These are phyloP conservation scores for Orbilia ellipsospora DNA, from an alignment of 2,329 filamentous ascomycete genomes.

Conservation along the genomic window DNA sequence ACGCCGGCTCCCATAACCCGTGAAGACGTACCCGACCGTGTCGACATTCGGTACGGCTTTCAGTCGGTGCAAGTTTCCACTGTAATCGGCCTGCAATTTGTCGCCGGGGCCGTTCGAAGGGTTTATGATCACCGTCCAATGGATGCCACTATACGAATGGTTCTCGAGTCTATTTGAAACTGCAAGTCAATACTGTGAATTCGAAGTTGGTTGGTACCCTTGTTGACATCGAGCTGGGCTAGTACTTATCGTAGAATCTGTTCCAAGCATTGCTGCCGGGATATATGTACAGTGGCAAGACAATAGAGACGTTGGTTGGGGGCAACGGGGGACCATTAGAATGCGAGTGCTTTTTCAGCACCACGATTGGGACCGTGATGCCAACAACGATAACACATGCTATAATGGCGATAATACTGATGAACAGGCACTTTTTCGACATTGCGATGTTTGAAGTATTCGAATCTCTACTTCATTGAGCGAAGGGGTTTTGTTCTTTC, in stretches of 20 bases:
- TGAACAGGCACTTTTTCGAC: conserved; percentile 20
- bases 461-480: not conserved
- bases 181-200: not conserved
- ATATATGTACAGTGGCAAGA: conserved; percentile 33
- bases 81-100: conserved; percentile 13
- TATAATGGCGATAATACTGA: conserved; percentile 16
- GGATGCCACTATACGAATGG: conserved; percentile 27
- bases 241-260: conserved; percentile 32
- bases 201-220: not conserved
- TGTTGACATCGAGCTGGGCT: not conserved
- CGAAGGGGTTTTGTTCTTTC: no score
- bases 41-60: conserved; percentile 20
- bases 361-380: conserved; percentile 20
- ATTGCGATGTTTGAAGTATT: not conserved
- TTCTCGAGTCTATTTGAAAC: conserved; percentile 20
- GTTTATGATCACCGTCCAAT: conserved; percentile 35
- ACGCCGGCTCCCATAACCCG: conserved; percentile 30
- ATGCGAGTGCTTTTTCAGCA: conserved; percentile 19
- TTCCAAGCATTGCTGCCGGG: conserved; percentile 10
- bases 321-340: conserved; percentile 13
- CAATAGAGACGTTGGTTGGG: conserved; percentile 23
- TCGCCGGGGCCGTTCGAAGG: conserved; percentile 29
- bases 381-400: conserved; percentile 24
- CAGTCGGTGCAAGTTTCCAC: conserved; percentile 13
- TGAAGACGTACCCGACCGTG: conserved; percentile 26